Evolutionary conservation across 805 yeast genomes (phyloP).

Genomic region (Schwanniomyces sp.): DNA sequence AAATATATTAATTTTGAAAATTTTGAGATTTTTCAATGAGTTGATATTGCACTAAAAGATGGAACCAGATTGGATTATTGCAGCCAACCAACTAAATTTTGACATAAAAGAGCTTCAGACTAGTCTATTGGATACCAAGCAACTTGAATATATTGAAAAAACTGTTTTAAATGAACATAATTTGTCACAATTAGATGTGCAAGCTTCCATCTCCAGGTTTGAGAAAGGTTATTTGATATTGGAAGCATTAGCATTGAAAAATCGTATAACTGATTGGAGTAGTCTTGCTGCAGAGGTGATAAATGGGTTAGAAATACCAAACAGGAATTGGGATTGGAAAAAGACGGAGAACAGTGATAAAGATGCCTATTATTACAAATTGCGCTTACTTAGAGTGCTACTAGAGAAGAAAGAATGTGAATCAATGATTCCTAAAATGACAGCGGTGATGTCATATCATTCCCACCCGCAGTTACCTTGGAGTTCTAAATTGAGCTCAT

Average conservation of each 20-base stretch:
- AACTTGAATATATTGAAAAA: not conserved
- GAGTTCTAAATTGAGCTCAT: constrained; percentile 15
- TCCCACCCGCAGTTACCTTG: constrained; percentile 31
- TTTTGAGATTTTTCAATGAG: not conserved
- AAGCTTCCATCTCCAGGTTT: constrained; percentile 1
- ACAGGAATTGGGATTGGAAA: constrained; percentile 9
- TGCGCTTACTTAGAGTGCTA: constrained; percentile 6
- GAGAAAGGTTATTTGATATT: constrained; percentile 5
- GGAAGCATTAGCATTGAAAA: constrained; percentile 3
- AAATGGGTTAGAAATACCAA: constrained; percentile 5
- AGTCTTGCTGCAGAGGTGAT: not conserved
- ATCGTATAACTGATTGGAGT: not conserved
- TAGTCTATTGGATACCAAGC: not conserved
- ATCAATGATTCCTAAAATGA: not conserved
- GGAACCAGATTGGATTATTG: not conserved
- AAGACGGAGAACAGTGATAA: not conserved
- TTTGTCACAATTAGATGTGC: constrained; percentile 3
- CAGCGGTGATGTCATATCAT: constrained; percentile 15
- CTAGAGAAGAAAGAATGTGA: not conserved
- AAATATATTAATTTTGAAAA: not conserved
- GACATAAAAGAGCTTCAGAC: not conserved
- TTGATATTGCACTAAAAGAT: not conserved
- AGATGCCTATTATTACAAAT: constrained; percentile 3
- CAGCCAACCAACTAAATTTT: not conserved
- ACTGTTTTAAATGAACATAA: not conserved